Base-by-base conservation (phyloP, 495 filamentous ascomycete species). In the Podospora sp. region DNA sequence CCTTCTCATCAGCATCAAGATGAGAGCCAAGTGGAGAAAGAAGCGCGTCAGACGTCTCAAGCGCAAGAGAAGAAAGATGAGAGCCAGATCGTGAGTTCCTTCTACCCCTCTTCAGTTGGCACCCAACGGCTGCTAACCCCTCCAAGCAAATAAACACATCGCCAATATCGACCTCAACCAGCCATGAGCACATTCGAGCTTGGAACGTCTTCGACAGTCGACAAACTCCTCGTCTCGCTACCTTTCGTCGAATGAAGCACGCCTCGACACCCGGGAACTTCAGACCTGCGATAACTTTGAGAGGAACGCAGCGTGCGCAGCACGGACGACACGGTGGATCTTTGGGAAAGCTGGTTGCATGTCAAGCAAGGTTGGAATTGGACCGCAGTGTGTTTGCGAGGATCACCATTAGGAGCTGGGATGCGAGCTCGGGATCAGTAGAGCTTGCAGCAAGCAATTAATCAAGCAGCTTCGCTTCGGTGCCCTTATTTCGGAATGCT, bases 11-110 rank as follows among this genome's bases (percentile, higher is more conserved):
- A 50, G 58, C 58, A 73, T 76, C 88, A 94, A 87, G 88, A 96
- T 97, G 93, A 93, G 93, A 93, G 92, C 92, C 75, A 97, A 97
- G 86, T 97, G 93, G 93, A 93, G 93, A 88, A 97, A 97, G 91
- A 97, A 97, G 93, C 87, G 94, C 79, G 92, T 96, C 85, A 90
- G 94, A 71, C 89, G 94, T 82, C 91, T 97, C 83, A 97, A 97
- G 89, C 89, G 92, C 81, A 97, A 97, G 93, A 90, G 94, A 82
- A 94, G 94, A 92, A 97, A 97, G 93, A 95, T 93, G 83, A 89
- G 94, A 79, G 94, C 93, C 72, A 85, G 93, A 85, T 90, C 87
- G 93, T 96, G 86, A 84, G 90, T 82, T 61, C 59, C 35, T 59
- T 59, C 35, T 35, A 62, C 70, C 63, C 29, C 24, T 29, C 24